phyloP scores from a whole-genome alignment of 2,329 filamentous ascomycete species.

The Arthroderma sp. region DNA sequence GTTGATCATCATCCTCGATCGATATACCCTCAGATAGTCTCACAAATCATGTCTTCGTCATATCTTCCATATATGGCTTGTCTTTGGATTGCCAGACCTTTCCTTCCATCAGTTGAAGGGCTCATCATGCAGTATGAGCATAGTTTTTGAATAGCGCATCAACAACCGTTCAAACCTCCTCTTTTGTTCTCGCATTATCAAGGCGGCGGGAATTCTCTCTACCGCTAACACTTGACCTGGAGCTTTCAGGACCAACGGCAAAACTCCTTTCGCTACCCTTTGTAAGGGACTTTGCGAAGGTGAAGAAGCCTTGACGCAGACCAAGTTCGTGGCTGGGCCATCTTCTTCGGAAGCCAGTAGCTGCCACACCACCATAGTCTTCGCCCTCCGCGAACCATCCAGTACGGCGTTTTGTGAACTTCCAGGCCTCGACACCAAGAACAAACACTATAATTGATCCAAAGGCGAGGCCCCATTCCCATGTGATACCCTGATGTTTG shows the following conservation, averaged over 20 bases:
- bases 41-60: neutral
- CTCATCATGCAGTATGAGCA: neutral
- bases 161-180: neutral
- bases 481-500: constrained; percentile 48
- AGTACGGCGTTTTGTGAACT: constrained; percentile 42
- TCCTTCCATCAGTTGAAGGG: neutral
- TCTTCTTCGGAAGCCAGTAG: constrained; percentile 17
- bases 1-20: neutral
- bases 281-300: constrained; percentile 21
- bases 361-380: constrained; percentile 18
- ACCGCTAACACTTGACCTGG: constrained; percentile 10
- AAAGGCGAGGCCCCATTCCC: constrained; percentile 54
- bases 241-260: constrained; percentile 9
- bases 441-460: constrained; percentile 46
- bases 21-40: neutral
- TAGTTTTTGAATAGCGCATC: neutral
- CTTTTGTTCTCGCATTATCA: neutral
- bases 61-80: neutral
- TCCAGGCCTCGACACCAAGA: constrained; percentile 47
- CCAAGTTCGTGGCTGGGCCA: constrained; percentile 19
- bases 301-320: constrained; percentile 25
- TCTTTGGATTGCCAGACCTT: neutral
- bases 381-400: constrained; percentile 23
- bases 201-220: constrained; percentile 2
- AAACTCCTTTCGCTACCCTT: constrained; percentile 20